Conservation (phyloP, 176 grass and related monocot species). For the Guadua angustifolia region DNA sequence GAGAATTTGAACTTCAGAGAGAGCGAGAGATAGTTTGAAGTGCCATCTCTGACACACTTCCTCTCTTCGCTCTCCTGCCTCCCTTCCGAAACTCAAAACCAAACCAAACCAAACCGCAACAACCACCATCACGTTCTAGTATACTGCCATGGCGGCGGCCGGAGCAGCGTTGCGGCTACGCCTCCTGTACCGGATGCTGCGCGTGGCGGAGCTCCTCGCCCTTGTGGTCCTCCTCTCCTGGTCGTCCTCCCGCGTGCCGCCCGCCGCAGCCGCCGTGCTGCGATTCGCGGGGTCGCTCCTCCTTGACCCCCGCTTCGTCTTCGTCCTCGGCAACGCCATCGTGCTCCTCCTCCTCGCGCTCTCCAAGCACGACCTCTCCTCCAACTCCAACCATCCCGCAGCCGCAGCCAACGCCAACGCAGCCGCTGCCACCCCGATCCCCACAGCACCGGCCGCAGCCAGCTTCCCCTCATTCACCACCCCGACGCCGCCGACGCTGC, state of each 20-base stretch:
- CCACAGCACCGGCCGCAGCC: background rate
- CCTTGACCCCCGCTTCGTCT: slow-evolving; percentile 70
- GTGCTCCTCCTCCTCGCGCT: slow-evolving; percentile 75
- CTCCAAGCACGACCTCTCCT: slow-evolving; percentile 54
- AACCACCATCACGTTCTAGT: background rate
- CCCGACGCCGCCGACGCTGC: background rate
- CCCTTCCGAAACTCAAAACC: slow-evolving; percentile 5
- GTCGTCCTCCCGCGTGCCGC: slow-evolving; percentile 56
- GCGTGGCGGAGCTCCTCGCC: slow-evolving; percentile 63
- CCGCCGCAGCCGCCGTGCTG: slow-evolving; percentile 45
- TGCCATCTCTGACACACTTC: background rate
- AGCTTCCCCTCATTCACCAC: slow-evolving; percentile 1
- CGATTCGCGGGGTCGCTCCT: slow-evolving; percentile 51
- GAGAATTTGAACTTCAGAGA: background rate
- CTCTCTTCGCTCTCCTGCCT: background rate
- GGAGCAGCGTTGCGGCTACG: slow-evolving; percentile 59
- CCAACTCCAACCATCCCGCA: background rate
- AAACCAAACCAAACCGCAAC: slow-evolving; percentile 36
- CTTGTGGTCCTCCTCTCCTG: slow-evolving; percentile 62
- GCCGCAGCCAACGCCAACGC: background rate
- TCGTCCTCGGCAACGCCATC: slow-evolving; percentile 82
- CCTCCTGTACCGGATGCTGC: slow-evolving; percentile 71
- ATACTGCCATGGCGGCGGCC: slow-evolving; percentile 39
- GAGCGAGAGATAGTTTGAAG: slow-evolving; percentile 17
- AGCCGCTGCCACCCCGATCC: background rate